Conservation (phyloP, 2,329 filamentous ascomycete genomes). For the Penicillium sp. region DNA sequence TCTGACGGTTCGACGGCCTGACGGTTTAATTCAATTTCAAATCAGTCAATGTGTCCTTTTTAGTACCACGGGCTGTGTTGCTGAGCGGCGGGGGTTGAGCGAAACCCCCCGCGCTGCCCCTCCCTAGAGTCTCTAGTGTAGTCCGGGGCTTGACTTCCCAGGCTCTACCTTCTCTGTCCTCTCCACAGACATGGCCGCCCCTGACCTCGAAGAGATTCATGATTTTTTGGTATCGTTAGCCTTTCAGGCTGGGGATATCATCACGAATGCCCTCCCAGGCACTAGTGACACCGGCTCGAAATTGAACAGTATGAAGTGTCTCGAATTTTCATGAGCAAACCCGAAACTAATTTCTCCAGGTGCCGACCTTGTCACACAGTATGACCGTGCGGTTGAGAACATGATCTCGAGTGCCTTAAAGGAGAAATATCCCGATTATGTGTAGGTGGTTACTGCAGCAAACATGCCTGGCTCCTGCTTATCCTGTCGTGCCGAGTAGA, state of each 20-base stretch:
- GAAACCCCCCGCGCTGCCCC: neutral
- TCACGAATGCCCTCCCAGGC: slow-evolving; percentile 42
- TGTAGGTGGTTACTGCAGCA: slow-evolving; percentile 32
- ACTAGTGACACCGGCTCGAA: slow-evolving; percentile 41
- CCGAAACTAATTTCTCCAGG: slow-evolving; percentile 33
- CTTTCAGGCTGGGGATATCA: slow-evolving; percentile 42
- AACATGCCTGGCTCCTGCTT: neutral
- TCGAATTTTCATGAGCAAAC: neutral
- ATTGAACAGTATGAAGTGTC: slow-evolving; percentile 42
- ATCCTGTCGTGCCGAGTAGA: slow-evolving; percentile 17
- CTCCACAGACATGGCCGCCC: slow-evolving; percentile 7
- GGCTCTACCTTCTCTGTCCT: neutral
- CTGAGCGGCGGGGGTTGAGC: neutral
- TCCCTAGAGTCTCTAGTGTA: neutral
- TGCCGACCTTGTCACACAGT: slow-evolving; percentile 63
- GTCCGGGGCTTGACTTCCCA: neutral
- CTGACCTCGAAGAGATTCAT: slow-evolving; percentile 43
- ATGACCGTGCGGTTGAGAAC: slow-evolving; percentile 60
- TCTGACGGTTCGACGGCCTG: too few relatives aligned
- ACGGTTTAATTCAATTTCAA: neutral
- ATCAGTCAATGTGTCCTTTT: neutral
- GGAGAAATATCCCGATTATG: slow-evolving; percentile 53
- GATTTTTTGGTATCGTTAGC: slow-evolving; percentile 42
- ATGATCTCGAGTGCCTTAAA: slow-evolving; percentile 54
- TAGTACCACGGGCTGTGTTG: neutral